Evolutionary conservation across 108 stramenopile species (phyloP).

Genomic region (Chaetoceros muelleri): DNA sequence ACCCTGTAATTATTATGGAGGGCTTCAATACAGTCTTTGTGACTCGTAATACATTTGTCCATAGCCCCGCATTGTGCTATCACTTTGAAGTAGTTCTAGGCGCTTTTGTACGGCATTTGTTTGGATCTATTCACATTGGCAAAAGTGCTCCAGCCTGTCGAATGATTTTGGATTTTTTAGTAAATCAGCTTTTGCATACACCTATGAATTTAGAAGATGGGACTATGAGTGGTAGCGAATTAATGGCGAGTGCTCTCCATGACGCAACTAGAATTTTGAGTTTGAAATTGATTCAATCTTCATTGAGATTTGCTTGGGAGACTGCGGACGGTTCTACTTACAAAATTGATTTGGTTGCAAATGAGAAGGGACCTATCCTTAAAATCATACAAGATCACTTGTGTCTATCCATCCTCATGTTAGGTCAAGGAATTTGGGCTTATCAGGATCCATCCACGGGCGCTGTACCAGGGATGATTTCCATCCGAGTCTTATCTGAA

Average conservation of each 20-base stretch:
- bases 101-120: constrained; percentile 42
- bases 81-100: constrained; percentile 76
- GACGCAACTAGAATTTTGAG: constrained; percentile 65
- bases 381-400: constrained; percentile 73
- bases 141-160: neutral
- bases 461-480: constrained; percentile 35
- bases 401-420: constrained; percentile 66
- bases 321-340: neutral
- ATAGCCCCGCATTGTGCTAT: constrained; percentile 65
- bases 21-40: constrained; percentile 74
- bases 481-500: constrained; percentile 62
- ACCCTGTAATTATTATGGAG: constrained; percentile 43
- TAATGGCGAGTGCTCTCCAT: constrained; percentile 10
- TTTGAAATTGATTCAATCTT: constrained; percentile 52
- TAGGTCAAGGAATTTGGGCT: constrained; percentile 75
- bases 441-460: constrained; percentile 32
- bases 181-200: constrained; percentile 56
- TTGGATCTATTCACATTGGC: constrained; percentile 22
- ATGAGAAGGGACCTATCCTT: constrained; percentile 25
- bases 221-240: constrained; percentile 1
- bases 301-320: constrained; percentile 34
- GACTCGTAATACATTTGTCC: constrained; percentile 71
- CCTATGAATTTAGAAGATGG: constrained; percentile 32
- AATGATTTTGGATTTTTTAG: constrained; percentile 60
- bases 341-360: constrained; percentile 3